phyloP scores from a whole-genome alignment of 345 rosid species.

The Salix dunnii region DNA sequence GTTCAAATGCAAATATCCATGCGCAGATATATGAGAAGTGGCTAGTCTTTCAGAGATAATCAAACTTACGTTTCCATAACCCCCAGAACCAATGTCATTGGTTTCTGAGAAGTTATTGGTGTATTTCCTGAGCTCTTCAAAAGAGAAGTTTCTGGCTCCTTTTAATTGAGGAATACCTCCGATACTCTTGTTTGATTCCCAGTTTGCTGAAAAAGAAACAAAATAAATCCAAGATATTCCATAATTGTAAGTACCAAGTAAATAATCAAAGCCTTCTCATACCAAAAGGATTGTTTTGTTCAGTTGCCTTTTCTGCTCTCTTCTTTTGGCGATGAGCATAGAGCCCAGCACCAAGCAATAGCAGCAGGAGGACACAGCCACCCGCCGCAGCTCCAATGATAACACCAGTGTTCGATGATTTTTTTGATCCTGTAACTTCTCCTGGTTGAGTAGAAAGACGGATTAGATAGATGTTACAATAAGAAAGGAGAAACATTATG shows the following conservation, averaged over 20 bases:
- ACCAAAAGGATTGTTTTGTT: slow-evolving; percentile 71
- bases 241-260: neutral
- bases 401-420: slow-evolving; percentile 43
- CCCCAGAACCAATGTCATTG: slow-evolving; percentile 77
- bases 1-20: neutral
- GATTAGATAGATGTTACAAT: neutral
- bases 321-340: slow-evolving; percentile 68
- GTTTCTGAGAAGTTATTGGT: slow-evolving; percentile 65
- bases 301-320: slow-evolving; percentile 65
- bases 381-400: slow-evolving; percentile 72
- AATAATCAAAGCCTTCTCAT: neutral
- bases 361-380: slow-evolving; percentile 42
- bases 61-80: slow-evolving; percentile 71
- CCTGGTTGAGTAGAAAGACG: slow-evolving; percentile 16
- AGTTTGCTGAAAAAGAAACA: slow-evolving; percentile 40
- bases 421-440: slow-evolving; percentile 20
- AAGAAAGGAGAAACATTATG: neutral
- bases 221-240: neutral
- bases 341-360: slow-evolving; percentile 57
- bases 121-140: slow-evolving; percentile 58
- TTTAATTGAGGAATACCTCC: slow-evolving; percentile 63
- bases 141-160: slow-evolving; percentile 71
- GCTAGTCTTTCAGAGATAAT: neutral
- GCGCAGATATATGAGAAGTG: neutral
- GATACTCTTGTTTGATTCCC: slow-evolving; percentile 56